A percentile compares a stretch with the other conserved stretches of the same genome.
phyloP scores from a whole-genome alignment of 352 stramenopile genomes.

The Pythium grandisporangium region DNA sequence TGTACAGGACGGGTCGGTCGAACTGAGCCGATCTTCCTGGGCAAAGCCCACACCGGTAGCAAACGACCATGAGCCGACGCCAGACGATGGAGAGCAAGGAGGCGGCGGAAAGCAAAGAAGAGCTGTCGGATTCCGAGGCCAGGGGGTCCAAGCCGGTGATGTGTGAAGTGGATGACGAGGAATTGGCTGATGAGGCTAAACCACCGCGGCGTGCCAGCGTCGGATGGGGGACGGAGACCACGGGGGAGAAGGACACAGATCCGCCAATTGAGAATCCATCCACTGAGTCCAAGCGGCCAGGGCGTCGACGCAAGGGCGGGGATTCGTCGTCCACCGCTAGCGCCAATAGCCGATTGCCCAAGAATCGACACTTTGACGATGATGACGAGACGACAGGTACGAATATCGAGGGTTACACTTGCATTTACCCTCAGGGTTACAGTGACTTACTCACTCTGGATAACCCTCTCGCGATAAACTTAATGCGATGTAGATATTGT shows the following conservation, averaged over 20 bases:
- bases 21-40: too few species aligned
- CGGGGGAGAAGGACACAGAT: conserved; percentile 6
- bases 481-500: conserved; percentile 36
- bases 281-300: conserved; percentile 36
- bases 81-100: conserved; percentile 4
- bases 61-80: too few species aligned
- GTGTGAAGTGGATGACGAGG: conserved; percentile 24
- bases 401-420: background rate
- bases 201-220: conserved; percentile 49
- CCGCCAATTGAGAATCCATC: conserved; percentile 4
- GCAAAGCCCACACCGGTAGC: too few species aligned
- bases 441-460: too few species aligned
- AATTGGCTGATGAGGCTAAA: conserved; percentile 29
- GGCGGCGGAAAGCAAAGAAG: conserved; percentile 7
- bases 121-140: conserved; percentile 7
- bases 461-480: too few species aligned
- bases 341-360: conserved; percentile 27
- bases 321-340: conserved; percentile 13
- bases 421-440: background rate
- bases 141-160: conserved; percentile 8
- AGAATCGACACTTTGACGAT: conserved; percentile 72
- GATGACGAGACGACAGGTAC: conserved; percentile 50
- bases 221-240: conserved; percentile 33
- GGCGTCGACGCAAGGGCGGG: conserved; percentile 46
- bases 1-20: too few species aligned